Conservation (phyloP, 129 eudicot species). For the Flaveria bidentis region DNA sequence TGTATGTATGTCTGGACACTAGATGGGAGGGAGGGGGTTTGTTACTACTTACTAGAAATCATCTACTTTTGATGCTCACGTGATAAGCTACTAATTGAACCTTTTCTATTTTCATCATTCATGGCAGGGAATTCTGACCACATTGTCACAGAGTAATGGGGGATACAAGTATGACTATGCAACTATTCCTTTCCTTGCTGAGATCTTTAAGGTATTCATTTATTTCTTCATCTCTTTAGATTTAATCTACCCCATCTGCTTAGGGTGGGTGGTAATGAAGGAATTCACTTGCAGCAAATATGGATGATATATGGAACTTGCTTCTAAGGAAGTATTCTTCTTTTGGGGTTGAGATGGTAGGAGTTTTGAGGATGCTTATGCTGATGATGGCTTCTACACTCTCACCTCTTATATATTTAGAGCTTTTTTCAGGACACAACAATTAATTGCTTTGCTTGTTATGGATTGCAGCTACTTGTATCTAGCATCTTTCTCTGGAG, state of each 20-base stretch:
- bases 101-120: neutral
- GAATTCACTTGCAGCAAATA: neutral
- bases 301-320: neutral
- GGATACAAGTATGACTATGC: constrained; percentile 95
- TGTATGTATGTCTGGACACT: no score
- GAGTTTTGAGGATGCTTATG: constrained; percentile 15
- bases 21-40: no score
- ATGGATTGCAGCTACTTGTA: constrained; percentile 62
- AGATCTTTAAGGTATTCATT: constrained; percentile 78
- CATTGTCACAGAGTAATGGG: constrained; percentile 87
- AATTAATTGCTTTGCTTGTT: constrained; percentile 20
- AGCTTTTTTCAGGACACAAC: neutral
- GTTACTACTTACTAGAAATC: no score
- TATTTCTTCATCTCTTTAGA: neutral
- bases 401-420: constrained; percentile 1
- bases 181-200: constrained; percentile 98
- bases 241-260: constrained; percentile 5
- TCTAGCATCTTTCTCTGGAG: constrained; percentile 73
- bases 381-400: constrained; percentile 15
- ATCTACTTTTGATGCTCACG: neutral
- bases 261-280: neutral
- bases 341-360: constrained; percentile 12
- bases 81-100: constrained; percentile 4
- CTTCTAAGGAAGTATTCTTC: neutral
- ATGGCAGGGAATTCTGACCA: constrained; percentile 90